Evolutionary conservation across 768 basidiomycete species (phyloP).

Genomic region (Termitomyces sp.): DNA sequence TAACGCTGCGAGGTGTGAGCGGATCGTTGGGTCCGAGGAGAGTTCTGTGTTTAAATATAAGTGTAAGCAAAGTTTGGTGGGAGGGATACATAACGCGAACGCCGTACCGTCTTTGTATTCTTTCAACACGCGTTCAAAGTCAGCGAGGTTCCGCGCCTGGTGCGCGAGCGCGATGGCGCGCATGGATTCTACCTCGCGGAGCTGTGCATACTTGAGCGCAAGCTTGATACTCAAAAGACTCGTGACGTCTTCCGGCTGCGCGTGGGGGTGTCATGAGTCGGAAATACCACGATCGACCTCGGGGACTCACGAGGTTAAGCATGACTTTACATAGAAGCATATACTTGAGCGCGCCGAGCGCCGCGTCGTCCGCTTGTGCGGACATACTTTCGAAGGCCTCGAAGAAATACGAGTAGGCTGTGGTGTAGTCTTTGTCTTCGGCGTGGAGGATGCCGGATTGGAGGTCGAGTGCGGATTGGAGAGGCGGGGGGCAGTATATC

Average conservation of each 20-base stretch:
- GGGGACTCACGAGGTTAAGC: conserved; percentile 75
- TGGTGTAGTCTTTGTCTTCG: conserved; percentile 97
- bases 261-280: no score
- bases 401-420: conserved; percentile 95
- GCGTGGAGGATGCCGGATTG: conserved; percentile 80
- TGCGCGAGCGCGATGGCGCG: conserved; percentile 93
- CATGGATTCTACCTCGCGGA: conserved; percentile 93
- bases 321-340: conserved; percentile 99
- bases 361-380: conserved; percentile 69
- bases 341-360: conserved; percentile 88
- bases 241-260: conserved; percentile 89
- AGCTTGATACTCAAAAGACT: conserved; percentile 83
- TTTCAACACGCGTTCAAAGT: conserved; percentile 83
- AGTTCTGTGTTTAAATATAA: conserved; percentile 57
- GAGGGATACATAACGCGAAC: no score
- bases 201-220: conserved; percentile 80
- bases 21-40: conserved; percentile 92
- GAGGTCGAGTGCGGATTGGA: conserved; percentile 45
- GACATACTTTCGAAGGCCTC: conserved; percentile 92
- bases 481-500: conserved; percentile 71
- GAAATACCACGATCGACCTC: no score
- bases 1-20: conserved; percentile 87
- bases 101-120: no score
- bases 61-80: no score
- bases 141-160: conserved; percentile 81